These are phyloP conservation scores for Nidularia pulvinata DNA, from an alignment of 768 basidiomycete species.

Conservation along the genomic window DNA sequence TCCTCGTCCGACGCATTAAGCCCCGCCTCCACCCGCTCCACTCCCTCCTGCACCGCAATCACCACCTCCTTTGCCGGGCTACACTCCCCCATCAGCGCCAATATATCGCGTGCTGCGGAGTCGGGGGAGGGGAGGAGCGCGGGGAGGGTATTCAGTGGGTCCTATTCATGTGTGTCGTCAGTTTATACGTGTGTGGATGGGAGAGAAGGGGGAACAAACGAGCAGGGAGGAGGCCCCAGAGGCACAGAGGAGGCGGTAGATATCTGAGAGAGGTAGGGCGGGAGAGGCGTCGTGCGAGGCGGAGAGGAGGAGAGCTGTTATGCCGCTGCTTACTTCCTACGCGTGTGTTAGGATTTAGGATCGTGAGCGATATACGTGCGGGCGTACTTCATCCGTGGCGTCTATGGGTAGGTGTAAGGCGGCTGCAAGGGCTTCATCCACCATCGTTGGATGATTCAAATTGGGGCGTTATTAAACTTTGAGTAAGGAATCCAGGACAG, in stretches of 20 bases:
- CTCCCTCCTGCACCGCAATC: constrained; percentile 42
- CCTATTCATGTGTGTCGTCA: constrained; percentile 21
- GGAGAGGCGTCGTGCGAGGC: constrained; percentile 27
- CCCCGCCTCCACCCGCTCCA: constrained; percentile 30
- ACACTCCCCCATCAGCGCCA: constrained; percentile 36
- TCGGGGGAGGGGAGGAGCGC: constrained; percentile 34
- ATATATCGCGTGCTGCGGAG: constrained; percentile 32
- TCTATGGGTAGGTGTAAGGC: constrained; percentile 9
- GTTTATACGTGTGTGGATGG: background rate
- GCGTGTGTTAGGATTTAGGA: background rate
- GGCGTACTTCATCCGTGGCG: constrained; percentile 10
- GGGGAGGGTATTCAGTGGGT: constrained; percentile 42
- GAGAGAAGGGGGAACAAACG: constrained; percentile 17
- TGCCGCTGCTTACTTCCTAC: constrained; percentile 20
- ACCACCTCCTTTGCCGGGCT: constrained; percentile 44
- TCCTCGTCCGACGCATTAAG: constrained; percentile 17
- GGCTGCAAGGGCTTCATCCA: constrained; percentile 6
- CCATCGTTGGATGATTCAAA: background rate
- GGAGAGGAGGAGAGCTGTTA: constrained; percentile 32
- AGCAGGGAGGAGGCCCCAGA: constrained; percentile 11
- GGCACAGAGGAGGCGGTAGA: constrained; percentile 23
- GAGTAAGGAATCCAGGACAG: background rate
- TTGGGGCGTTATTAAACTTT: background rate
- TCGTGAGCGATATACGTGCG: background rate
- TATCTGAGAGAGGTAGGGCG: constrained; percentile 20